Evolutionary conservation across 1,284 basidiomycete species (phyloP).

Genomic region (Cystobasidium slooffiae): DNA sequence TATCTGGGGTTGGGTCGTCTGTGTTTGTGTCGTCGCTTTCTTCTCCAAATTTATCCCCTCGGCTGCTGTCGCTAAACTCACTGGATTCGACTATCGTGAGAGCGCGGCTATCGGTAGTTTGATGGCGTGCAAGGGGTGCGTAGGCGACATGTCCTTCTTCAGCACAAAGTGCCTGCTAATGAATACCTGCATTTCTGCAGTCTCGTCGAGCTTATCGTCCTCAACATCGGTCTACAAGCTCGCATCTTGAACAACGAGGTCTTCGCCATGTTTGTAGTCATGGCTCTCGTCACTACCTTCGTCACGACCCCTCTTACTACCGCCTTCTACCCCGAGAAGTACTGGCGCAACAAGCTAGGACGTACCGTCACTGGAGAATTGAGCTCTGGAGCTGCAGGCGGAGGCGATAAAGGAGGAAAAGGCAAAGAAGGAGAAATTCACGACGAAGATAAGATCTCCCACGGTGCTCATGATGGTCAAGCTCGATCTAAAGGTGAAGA

Average conservation of each 20-base stretch:
- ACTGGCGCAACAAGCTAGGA: slow-evolving; percentile 50
- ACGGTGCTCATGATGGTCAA: background rate
- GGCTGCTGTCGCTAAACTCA: slow-evolving; percentile 66
- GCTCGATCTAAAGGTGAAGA: slow-evolving; percentile 45
- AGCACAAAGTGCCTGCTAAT: background rate
- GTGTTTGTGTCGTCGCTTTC: slow-evolving; percentile 81
- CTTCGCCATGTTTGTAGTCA: slow-evolving; percentile 73
- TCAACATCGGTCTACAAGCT: slow-evolving; percentile 83
- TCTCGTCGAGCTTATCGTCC: slow-evolving; percentile 81
- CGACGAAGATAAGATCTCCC: background rate
- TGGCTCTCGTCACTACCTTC: slow-evolving; percentile 57
- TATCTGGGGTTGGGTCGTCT: slow-evolving; percentile 84
- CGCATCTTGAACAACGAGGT: slow-evolving; percentile 72
- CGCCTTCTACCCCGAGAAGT: slow-evolving; percentile 56
- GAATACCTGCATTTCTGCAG: background rate
- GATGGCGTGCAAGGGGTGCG: slow-evolving; percentile 90
- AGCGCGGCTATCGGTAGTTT: slow-evolving; percentile 82
- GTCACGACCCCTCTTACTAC: slow-evolving; percentile 58
- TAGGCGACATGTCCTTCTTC: background rate
- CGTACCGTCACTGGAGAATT: background rate
- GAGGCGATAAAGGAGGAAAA: slow-evolving; percentile 9
- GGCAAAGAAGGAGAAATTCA: slow-evolving; percentile 35
- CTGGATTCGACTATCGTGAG: slow-evolving; percentile 77
- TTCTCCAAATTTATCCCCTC: slow-evolving; percentile 75
- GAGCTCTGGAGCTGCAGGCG: background rate